Base-by-base conservation (phyloP, 768 basidiomycete species). In the Floccularia luteovirens region DNA sequence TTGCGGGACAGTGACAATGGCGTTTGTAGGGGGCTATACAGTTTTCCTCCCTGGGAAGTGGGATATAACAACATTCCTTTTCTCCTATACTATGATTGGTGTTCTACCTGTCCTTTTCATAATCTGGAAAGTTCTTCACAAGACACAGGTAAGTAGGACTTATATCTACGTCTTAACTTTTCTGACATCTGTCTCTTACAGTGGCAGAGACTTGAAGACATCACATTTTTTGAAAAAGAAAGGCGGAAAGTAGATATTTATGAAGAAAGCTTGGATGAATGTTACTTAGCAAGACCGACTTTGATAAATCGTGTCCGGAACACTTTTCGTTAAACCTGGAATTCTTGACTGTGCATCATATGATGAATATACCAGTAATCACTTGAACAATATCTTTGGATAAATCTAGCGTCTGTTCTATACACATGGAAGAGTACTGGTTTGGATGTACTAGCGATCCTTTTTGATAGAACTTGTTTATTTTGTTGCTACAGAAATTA, bases 11-110 rank as follows among this genome's bases (percentile, higher is more conserved):
- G 45, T 66, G 14, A 54, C 58, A 0, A 72, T 74, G 71, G 62
- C 69, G 13, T 63, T 75, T 36, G 63, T 74, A 0, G 59, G 67
- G 13, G 73, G 72, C 0, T 74, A 70, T 40, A 63, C 60, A 2
- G 71, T 75, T n/a, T 74, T 75, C 46, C 62, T 75, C 7, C 70
- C 71, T 16, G 73, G 71, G 10, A 55, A 50, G 24, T 75, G 73
- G 73, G 58, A 65, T 38, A 46, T 67, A 7, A 62, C 72, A 4
- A 63, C 62, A 3, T 75, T 73, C 56, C 47, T 73, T 14, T 75
- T 74, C 45, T 72, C 69, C 1, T 74, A 74, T 37, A 56, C 62
- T 7, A 71, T 69, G 69, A 59, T 72, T 31, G 63, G 57, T 0
- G 42, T 70, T 24, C 52, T 63, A 3, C 70, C 71, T 3, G 43